Base-by-base conservation (phyloP, 208 protist species). In the Acanthamoeba lenticulata region DNA sequence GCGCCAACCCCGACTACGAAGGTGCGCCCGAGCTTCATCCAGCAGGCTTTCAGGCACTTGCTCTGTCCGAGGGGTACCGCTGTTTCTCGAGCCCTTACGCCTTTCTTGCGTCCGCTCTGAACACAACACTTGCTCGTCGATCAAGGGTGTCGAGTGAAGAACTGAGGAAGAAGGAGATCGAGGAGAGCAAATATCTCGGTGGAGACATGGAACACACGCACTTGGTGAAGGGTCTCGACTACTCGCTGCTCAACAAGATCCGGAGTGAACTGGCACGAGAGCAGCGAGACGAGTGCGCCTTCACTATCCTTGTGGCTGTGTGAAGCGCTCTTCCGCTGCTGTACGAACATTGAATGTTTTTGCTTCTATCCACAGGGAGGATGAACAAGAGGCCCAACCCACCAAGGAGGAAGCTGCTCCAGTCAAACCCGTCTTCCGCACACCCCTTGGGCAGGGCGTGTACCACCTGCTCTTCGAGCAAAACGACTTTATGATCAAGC, bases 141-240 rank as follows among this genome's bases (percentile, higher is more conserved):
- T 13, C 15, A 19, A 44, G 34, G 3, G 47, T 94, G 65, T 57
- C 47, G n/a, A n/a, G 2, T 17, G 74, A 79, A 27, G 90, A 94
- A 40, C n/a, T 83, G 34, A 29, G 90, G 36, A 36, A 94, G 65
- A 60, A 74, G 90, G 72, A 49, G 38, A 72, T 97, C 21, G 96
- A 96, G 49, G 69, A 98, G 86, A 95, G 69, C 45, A 97, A 98
- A 83, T 98, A 94, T 60, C 95, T 98, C 21, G 97, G 97, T 29
- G 97, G 97, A 52, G 97, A 98, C 88, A 94, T 97, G 47, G 95
- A 97, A 91, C 97, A 98, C 94, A 98, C 97, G 5, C 97, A 98
- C 92, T 94, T 98, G 32, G 97, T 98, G 24, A 98, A 97, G 79
- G 97, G 97, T 79, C 94, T 98, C 21, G 97, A 98, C 81, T 98